Percentiles rank a stretch among this genome's conserved stretches.
phyloP scores from a whole-genome alignment of 257 asterid species.

The Primulina eburnea region DNA sequence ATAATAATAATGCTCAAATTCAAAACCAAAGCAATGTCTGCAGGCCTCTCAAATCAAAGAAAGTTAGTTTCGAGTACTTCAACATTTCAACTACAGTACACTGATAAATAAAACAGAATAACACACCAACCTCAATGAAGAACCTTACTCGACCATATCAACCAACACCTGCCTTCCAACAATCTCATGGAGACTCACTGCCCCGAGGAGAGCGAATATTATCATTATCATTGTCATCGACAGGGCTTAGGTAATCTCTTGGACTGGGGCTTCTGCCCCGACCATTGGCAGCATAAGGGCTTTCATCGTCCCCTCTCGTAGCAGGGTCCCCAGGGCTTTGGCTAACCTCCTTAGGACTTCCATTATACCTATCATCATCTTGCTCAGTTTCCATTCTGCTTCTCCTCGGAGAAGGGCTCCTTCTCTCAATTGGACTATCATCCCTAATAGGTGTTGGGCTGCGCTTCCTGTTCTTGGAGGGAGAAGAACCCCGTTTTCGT shows the following conservation, averaged over 20 bases:
- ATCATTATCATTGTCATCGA: conserved; percentile 44
- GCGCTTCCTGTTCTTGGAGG: conserved; percentile 53
- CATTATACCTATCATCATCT: conserved; percentile 44
- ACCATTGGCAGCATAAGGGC: conserved; percentile 61
- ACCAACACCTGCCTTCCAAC: background rate
- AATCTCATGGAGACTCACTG: conserved; percentile 59
- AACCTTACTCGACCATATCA: background rate
- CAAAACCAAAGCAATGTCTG: background rate
- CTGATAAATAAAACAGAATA: background rate
- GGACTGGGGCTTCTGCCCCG: conserved; percentile 60
- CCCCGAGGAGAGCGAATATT: conserved; percentile 54
- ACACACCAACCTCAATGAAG: background rate
- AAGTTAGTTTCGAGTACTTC: background rate
- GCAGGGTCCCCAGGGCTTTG: conserved; percentile 55
- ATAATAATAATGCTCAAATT: background rate
- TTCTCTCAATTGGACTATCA: conserved; percentile 36
- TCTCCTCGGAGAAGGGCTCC: conserved; percentile 41
- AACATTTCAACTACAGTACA: background rate
- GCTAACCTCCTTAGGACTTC: conserved; percentile 60
- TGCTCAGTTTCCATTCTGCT: conserved; percentile 37
- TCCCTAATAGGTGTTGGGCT: conserved; percentile 61
- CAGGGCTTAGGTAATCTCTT: conserved; percentile 38
- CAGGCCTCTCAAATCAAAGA: background rate
- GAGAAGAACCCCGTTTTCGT: conserved; percentile 36
- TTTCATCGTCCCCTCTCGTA: conserved; percentile 56